Conservation (phyloP, 371 early-diverging fungal species). For the Syncephalastrum sp. region DNA sequence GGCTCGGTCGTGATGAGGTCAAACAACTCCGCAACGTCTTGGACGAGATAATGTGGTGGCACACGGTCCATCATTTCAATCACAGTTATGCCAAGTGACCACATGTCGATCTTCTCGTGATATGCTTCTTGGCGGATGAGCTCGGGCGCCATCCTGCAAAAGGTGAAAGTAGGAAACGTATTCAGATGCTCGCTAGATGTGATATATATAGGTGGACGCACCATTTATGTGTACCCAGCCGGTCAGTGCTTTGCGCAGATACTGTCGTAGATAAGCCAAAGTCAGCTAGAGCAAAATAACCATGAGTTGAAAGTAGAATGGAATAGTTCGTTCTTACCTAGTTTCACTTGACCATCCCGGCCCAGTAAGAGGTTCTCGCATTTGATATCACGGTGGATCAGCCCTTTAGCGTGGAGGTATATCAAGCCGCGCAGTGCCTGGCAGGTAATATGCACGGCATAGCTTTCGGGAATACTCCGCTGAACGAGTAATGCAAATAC, state of each 20-base stretch:
- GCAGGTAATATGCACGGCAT: constrained; percentile 35
- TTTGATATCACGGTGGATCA: constrained; percentile 96
- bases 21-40: constrained; percentile 46
- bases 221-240: constrained; percentile 97
- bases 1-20: constrained; percentile 41
- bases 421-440: constrained; percentile 69
- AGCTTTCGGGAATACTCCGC: constrained; percentile 47
- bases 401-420: constrained; percentile 90
- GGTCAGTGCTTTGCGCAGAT: constrained; percentile 60
- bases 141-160: constrained; percentile 83
- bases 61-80: constrained; percentile 61
- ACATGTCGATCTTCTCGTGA: constrained; percentile 90
- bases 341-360: constrained; percentile 89
- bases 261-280: constrained; percentile 41
- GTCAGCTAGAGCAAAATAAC: constrained; percentile 21
- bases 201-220: not conserved
- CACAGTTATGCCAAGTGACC: constrained; percentile 94
- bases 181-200: too few species aligned
- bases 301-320: not conserved
- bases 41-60: constrained; percentile 48
- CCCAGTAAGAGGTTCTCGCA: constrained; percentile 97
- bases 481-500: constrained; percentile 49
- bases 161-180: constrained; percentile 3
- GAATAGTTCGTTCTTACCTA: constrained; percentile 76
- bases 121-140: constrained; percentile 91